phyloP scores from a whole-genome alignment of 306 rosid genomes.

The barrel medic (Medicago truncatula) region DNA sequence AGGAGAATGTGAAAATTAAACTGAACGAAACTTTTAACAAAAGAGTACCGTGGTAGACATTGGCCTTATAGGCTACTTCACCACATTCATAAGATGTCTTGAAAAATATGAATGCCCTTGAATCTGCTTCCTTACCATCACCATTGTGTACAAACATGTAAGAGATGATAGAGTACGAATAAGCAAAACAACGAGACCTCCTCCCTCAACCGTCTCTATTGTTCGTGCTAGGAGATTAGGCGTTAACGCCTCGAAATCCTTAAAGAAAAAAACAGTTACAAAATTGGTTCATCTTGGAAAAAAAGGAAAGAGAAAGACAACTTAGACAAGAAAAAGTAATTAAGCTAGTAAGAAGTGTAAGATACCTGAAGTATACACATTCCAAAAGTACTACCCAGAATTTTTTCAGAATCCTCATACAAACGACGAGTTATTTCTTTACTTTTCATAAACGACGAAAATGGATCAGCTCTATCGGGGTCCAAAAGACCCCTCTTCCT shows the following conservation, averaged over 20 bases:
- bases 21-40: slow-evolving; percentile 16
- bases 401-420: slow-evolving; percentile 79
- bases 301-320: slow-evolving; percentile 17
- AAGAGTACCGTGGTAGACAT: neutral
- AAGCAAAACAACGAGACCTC: slow-evolving; percentile 76
- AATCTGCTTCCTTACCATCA: slow-evolving; percentile 68
- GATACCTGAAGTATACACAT: slow-evolving; percentile 94
- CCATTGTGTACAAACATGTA: slow-evolving; percentile 90
- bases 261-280: slow-evolving; percentile 24
- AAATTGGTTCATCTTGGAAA: slow-evolving; percentile 27
- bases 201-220: slow-evolving; percentile 95
- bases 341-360: slow-evolving; percentile 8
- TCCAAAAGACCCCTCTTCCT: slow-evolving; percentile 59
- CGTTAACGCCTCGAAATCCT: slow-evolving; percentile 96
- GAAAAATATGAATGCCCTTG: slow-evolving; percentile 22
- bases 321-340: slow-evolving; percentile 12
- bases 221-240: slow-evolving; percentile 92
- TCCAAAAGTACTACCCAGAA: slow-evolving; percentile 90
- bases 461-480: slow-evolving; percentile 74
- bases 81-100: neutral
- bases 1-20: slow-evolving; percentile 25
- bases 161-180: slow-evolving; percentile 78
- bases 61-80: no score
- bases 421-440: slow-evolving; percentile 70
- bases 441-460: slow-evolving; percentile 73